Conservation (phyloP, 2,329 filamentous ascomycete species). For the Phialophora chinensis region DNA sequence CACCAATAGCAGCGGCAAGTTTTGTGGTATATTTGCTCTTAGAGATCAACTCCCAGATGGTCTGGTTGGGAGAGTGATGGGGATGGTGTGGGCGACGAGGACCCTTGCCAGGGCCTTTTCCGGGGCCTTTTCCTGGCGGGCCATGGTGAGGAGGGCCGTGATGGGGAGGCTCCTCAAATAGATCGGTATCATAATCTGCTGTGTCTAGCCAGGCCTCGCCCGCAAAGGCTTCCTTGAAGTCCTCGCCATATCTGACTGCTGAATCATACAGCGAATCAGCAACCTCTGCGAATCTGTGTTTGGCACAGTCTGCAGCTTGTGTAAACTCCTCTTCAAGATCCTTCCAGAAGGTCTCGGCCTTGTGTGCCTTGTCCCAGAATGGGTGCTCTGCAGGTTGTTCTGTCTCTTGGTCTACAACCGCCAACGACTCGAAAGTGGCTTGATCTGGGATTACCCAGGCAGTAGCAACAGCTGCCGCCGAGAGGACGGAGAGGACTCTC, state of each 20-base stretch:
- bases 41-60: slow-evolving; percentile 81
- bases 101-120: slow-evolving; percentile 28
- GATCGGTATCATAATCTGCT: slow-evolving; percentile 34
- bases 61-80: slow-evolving; percentile 64
- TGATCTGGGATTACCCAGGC: slow-evolving; percentile 41
- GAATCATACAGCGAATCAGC: slow-evolving; percentile 50
- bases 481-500: slow-evolving; percentile 36
- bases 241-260: slow-evolving; percentile 48
- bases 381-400: slow-evolving; percentile 31
- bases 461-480: slow-evolving; percentile 35
- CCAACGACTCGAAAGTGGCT: slow-evolving; percentile 36
- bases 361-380: slow-evolving; percentile 36
- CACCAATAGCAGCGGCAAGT: slow-evolving; percentile 75
- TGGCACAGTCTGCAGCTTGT: slow-evolving; percentile 50
- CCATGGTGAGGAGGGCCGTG: slow-evolving; percentile 44
- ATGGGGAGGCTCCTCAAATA: slow-evolving; percentile 32
- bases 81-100: slow-evolving; percentile 47
- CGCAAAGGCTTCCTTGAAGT: slow-evolving; percentile 54
- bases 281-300: slow-evolving; percentile 51
- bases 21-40: slow-evolving; percentile 76
- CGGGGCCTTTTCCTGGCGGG: slow-evolving; percentile 35
- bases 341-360: slow-evolving; percentile 38
- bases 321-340: slow-evolving; percentile 42
- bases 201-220: slow-evolving; percentile 55
- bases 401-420: slow-evolving; percentile 30